These are phyloP conservation scores for Aspergillus pseudonomiae DNA, from an alignment of 2,329 filamentous ascomycete species.

Conservation along the genomic window DNA sequence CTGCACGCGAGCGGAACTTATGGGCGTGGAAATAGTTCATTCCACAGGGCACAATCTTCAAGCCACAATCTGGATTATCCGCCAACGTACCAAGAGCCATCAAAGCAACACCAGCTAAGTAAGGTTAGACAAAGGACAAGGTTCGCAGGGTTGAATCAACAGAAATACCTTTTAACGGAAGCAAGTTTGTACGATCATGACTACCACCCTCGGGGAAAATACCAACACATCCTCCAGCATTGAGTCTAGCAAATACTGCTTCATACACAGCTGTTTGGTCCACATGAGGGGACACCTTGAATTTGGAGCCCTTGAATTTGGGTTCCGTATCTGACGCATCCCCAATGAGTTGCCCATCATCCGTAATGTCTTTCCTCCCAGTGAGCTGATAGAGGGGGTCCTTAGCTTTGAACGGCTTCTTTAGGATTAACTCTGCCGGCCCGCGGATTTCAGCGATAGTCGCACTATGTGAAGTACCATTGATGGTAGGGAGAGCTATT, in stretches of 20 bases:
- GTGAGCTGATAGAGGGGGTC: slow-evolving; percentile 80
- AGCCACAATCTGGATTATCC: slow-evolving; percentile 79
- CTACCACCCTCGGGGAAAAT: slow-evolving; percentile 98
- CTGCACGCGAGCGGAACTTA: slow-evolving; percentile 94
- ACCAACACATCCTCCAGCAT: slow-evolving; percentile 83
- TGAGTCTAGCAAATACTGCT: slow-evolving; percentile 83
- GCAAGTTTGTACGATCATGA: slow-evolving; percentile 87
- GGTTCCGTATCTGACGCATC: slow-evolving; percentile 56
- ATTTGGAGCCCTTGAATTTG: slow-evolving; percentile 76
- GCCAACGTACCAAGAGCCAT: slow-evolving; percentile 93
- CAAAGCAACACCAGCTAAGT: slow-evolving; percentile 83
- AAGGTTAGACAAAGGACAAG: not conserved
- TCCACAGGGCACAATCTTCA: slow-evolving; percentile 94
- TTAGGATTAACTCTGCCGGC: slow-evolving; percentile 79
- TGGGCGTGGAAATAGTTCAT: slow-evolving; percentile 99
- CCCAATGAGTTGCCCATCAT: slow-evolving; percentile 64
- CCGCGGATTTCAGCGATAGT: slow-evolving; percentile 82
- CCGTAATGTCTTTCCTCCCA: slow-evolving; percentile 71
- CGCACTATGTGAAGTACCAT: slow-evolving; percentile 77
- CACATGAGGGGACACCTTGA: slow-evolving; percentile 87
- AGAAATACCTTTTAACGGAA: slow-evolving; percentile 74
- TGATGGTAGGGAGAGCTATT: slow-evolving; percentile 81
- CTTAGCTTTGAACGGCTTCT: slow-evolving; percentile 81
- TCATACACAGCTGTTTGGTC: slow-evolving; percentile 94
- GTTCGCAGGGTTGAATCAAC: not conserved